A percentile compares a stretch with the other conserved stretches of the same genome.
Evolutionary conservation across 345 rosid genomes (phyloP).

Genomic region (Physaria fendleri): DNA sequence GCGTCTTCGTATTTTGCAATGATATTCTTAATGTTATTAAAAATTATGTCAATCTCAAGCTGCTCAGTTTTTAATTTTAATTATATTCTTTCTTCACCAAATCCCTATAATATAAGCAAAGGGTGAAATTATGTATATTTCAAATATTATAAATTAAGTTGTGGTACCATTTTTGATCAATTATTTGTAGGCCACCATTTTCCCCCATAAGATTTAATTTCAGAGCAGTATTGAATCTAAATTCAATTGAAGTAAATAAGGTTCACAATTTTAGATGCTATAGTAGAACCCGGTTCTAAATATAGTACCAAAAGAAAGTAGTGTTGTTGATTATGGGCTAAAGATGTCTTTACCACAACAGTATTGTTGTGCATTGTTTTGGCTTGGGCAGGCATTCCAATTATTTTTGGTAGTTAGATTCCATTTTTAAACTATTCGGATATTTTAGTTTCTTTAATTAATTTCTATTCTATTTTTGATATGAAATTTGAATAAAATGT

Average conservation of each 20-base stretch:
- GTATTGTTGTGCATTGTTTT: background rate
- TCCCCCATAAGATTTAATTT: background rate
- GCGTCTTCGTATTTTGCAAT: conserved; percentile 13
- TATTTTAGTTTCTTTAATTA: background rate
- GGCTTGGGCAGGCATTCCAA: too few relatives aligned
- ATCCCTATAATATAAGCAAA: background rate
- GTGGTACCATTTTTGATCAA: conserved; percentile 1
- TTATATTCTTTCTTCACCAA: background rate
- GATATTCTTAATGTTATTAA: background rate
- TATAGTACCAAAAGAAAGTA: background rate
- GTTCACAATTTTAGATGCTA: background rate
- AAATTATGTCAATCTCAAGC: background rate
- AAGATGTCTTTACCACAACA: background rate
- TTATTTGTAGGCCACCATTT: background rate
- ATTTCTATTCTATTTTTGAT: too few relatives aligned
- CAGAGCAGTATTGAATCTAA: background rate
- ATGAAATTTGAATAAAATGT: too few relatives aligned
- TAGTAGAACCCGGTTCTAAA: too few relatives aligned
- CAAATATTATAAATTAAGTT: background rate
- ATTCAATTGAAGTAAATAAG: background rate
- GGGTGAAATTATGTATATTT: background rate
- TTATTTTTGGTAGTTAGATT: too few relatives aligned
- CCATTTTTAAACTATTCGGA: too few relatives aligned
- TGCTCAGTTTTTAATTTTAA: background rate
- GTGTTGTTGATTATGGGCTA: background rate